Conservation (phyloP, 768 basidiomycete species). For the Pilatotrama ljubarskyi region DNA sequence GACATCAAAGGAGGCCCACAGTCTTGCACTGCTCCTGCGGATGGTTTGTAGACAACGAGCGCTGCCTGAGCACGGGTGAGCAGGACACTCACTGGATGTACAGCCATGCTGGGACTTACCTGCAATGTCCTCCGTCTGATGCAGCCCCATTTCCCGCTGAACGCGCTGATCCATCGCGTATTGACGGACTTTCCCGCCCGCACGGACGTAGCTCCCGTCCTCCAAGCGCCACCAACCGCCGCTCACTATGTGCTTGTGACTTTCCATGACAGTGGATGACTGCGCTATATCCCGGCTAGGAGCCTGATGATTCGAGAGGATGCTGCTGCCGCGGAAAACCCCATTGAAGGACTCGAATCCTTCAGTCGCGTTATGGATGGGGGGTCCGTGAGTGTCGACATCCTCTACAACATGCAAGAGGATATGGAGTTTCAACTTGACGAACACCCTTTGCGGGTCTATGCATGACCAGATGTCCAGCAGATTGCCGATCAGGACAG, state of each 20-base stretch:
- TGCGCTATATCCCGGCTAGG: slow-evolving; percentile 30
- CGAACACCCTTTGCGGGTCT: slow-evolving; percentile 14
- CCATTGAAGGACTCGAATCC: slow-evolving; percentile 43
- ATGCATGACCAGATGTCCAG: slow-evolving; percentile 13
- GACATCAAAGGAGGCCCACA: neutral
- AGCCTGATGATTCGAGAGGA: slow-evolving; percentile 43
- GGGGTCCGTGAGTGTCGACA: slow-evolving; percentile 33
- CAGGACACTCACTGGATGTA: no score
- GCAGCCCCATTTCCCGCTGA: neutral
- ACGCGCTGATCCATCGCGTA: neutral
- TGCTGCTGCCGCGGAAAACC: slow-evolving; percentile 40
- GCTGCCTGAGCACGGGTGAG: no score
- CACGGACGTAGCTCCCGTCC: neutral
- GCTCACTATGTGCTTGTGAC: slow-evolving; percentile 21
- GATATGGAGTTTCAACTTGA: slow-evolving; percentile 22
- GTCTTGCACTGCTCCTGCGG: neutral
- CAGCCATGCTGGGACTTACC: neutral
- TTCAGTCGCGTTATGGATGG: slow-evolving; percentile 37
- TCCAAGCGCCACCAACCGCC: neutral
- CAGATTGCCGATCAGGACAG: slow-evolving; percentile 19
- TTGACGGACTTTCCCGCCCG: neutral
- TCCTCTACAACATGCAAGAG: slow-evolving; percentile 17
- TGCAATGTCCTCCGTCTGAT: neutral
- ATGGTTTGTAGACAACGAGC: neutral
- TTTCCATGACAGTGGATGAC: slow-evolving; percentile 19